Evolutionary conservation across 139 green algal species (phyloP), one percentile per base, ranked within the genome.

Genomic region (Picocystis salinarum): DNA sequence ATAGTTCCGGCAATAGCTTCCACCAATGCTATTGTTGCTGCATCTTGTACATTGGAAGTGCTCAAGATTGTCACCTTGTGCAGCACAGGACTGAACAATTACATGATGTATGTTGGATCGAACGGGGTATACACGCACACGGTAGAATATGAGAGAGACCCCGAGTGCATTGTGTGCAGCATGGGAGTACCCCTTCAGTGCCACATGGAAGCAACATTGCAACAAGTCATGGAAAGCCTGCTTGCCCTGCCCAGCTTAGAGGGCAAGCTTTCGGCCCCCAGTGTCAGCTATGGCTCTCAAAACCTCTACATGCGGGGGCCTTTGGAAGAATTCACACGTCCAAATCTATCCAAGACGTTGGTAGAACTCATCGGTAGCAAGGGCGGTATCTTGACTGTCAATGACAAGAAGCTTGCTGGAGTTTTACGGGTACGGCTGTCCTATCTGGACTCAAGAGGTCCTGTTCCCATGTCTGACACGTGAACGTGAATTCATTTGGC

Each of bases 1-100:
- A 99, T 99, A 74, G 94, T 99, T 39, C 89, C 89, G 1, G 89
- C 89, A 45, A 95, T 99, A 28, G 79, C 89, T 1, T 95, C 83
- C 34, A 94, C 89, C 15, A 99, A 99, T 52, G 89, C 89, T 39
- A 93, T 99, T 48, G 55, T 99, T 9, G 70, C 74, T 6, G 88
- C 80, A 3, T 55, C 65, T 3, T 99, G 88, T 53, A 66, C 83
- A 9, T 55, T 95, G 25, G 89, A 99, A 53, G 72, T 79, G 10
- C 58, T 99, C 29, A 99, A 99, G 65, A 79, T 83, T 34, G 73
- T 87, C 17, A 95, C 87, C 34, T 79, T 85, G 64, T 89, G 63
- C 52, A 37, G 41, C 19, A n/a, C 44, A 11, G 11, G 44, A 30
- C 24, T 28, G 24, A 31, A 18, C 23, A 30, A 44, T 6, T 30